Evolutionary conservation across 192 early-diverging fungal genomes (phyloP).

Genomic region (Coemansia sp.): DNA sequence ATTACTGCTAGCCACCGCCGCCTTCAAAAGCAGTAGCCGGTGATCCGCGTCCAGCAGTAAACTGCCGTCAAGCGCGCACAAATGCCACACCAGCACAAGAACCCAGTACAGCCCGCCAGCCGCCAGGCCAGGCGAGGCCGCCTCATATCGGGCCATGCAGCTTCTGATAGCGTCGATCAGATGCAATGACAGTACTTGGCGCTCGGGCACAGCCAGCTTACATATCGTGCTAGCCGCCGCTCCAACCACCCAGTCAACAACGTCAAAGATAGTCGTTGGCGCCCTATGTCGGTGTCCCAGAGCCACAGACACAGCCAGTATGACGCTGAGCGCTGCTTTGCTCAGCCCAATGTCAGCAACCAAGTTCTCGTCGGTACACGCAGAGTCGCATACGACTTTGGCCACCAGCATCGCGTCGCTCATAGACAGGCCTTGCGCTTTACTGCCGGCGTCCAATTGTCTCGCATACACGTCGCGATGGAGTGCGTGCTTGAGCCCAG

Average conservation of each 20-base stretch:
- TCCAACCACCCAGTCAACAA: constrained; percentile 6
- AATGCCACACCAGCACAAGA: constrained; percentile 37
- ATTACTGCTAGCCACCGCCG: constrained; percentile 31
- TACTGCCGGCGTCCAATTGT: not conserved
- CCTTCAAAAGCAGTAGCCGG: constrained; percentile 29
- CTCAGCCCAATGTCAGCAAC: constrained; percentile 18
- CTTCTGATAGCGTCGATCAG: constrained; percentile 2
- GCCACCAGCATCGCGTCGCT: constrained; percentile 29
- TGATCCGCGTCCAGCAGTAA: constrained; percentile 7
- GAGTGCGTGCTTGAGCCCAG: not conserved
- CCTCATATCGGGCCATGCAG: not conserved
- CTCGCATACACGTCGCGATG: not conserved
- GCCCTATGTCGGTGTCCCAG: not conserved
- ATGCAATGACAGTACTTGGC: constrained; percentile 1
- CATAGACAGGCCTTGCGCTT: constrained; percentile 10
- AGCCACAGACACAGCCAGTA: constrained; percentile 12
- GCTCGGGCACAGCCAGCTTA: not conserved
- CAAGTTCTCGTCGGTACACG: not conserved
- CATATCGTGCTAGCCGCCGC: constrained; percentile 15
- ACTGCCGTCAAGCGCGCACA: constrained; percentile 6
- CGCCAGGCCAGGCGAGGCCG: not conserved
- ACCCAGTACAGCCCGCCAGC: constrained; percentile 26
- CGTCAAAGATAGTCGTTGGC: not conserved
- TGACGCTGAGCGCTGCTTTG: not conserved
- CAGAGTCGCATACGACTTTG: constrained; percentile 10